A percentile compares a stretch with the other conserved stretches of the same genome.
phyloP scores from a whole-genome alignment of 2,329 filamentous ascomycete species.

The Stachybotrys chlorohalonatus region DNA sequence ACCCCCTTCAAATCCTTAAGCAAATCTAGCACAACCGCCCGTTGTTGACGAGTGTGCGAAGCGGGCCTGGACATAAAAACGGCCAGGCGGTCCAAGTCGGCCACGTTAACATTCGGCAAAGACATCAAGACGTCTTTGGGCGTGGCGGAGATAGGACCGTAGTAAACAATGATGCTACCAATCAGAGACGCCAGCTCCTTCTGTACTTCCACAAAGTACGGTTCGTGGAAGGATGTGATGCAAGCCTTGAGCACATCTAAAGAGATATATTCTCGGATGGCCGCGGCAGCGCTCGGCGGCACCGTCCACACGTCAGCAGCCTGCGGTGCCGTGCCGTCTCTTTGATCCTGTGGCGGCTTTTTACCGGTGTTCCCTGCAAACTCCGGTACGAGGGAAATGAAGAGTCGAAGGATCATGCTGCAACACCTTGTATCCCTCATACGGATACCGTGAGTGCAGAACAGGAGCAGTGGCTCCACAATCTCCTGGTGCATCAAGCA shows the following conservation, averaged over 20 bases:
- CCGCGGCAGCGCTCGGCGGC: constrained; percentile 45
- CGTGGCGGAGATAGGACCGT: constrained; percentile 59
- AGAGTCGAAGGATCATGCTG: constrained; percentile 74
- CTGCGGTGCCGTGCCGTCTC: constrained; percentile 13
- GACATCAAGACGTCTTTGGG: constrained; percentile 69
- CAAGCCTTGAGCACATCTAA: constrained; percentile 83
- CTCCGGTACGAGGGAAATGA: constrained; percentile 74
- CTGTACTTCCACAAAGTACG: constrained; percentile 94
- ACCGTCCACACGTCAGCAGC: constrained; percentile 34
- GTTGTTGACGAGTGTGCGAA: constrained; percentile 63
- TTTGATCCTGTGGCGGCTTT: constrained; percentile 9
- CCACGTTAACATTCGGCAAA: constrained; percentile 65
- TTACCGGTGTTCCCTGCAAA: constrained; percentile 41
- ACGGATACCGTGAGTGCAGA: constrained; percentile 82
- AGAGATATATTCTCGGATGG: constrained; percentile 82
- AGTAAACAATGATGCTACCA: constrained; percentile 72
- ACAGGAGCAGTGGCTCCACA: constrained; percentile 80
- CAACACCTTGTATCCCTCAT: constrained; percentile 88
- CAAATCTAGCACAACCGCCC: constrained; percentile 73
- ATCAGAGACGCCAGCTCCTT: constrained; percentile 86
- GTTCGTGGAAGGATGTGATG: constrained; percentile 84
- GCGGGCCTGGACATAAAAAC: constrained; percentile 48
- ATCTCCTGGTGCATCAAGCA: constrained; percentile 70
- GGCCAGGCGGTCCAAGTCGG: constrained; percentile 58
- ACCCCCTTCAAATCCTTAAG: constrained; percentile 82